These are phyloP conservation scores for Teratosphaeriaceae sp. DNA, from an alignment of 2,329 filamentous ascomycete genomes.

Conservation along the genomic window DNA sequence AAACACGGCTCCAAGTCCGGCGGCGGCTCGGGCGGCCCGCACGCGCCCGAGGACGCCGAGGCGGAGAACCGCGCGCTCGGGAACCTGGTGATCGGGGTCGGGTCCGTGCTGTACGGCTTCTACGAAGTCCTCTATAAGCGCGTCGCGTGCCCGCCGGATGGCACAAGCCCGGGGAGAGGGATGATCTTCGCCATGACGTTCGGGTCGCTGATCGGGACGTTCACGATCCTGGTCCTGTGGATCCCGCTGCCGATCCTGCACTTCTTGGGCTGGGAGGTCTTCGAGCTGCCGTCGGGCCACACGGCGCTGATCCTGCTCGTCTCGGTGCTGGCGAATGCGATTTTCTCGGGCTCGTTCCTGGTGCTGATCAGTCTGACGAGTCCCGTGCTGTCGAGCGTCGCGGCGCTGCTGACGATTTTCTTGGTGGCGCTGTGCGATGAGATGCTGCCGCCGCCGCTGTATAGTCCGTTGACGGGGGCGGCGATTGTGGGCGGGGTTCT, in stretches of 20 bases:
- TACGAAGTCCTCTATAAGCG: constrained; percentile 98
- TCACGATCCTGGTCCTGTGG: constrained; percentile 86
- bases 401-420: constrained; percentile 92
- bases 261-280: constrained; percentile 67
- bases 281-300: constrained; percentile 71
- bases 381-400: constrained; percentile 79
- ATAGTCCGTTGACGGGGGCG: constrained; percentile 64
- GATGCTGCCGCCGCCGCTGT: constrained; percentile 61
- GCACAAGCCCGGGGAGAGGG: constrained; percentile 73
- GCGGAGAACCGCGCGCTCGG: constrained; percentile 67
- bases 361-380: constrained; percentile 89
- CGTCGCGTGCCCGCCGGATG: constrained; percentile 86
- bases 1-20: constrained; percentile 52
- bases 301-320: constrained; percentile 74
- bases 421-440: constrained; percentile 90
- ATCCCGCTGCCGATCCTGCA: constrained; percentile 84
- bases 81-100: constrained; percentile 85
- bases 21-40: constrained; percentile 44
- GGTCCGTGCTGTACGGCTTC: constrained; percentile 87
- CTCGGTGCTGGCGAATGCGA: constrained; percentile 79
- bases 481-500: constrained; percentile 76
- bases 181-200: constrained; percentile 95
- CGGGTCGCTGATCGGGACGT: constrained; percentile 76
- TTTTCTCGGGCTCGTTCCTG: constrained; percentile 87
- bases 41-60: constrained; percentile 42